A percentile compares a stretch with the other conserved stretches of the same genome.
These are phyloP conservation scores for Fusarium robinianum DNA, from an alignment of 2,329 filamentous ascomycete genomes.

Conservation along the genomic window DNA sequence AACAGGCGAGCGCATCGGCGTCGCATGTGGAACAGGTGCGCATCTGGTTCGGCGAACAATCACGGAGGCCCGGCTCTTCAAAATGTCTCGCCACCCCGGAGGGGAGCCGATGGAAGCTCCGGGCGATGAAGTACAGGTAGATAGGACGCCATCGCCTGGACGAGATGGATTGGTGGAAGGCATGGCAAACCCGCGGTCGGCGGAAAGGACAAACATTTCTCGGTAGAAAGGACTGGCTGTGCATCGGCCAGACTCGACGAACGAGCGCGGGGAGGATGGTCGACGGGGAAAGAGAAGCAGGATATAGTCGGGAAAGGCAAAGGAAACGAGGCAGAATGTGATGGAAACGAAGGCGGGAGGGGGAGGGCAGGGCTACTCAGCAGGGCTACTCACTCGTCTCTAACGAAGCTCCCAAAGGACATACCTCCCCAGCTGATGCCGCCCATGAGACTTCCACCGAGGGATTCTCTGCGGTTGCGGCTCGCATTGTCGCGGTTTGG, in stretches of 20 bases:
- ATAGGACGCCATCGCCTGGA: too few relatives aligned
- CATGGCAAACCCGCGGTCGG: too few relatives aligned
- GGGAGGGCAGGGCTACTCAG: constrained; percentile 1
- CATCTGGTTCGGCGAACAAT: constrained; percentile 19
- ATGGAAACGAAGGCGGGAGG: constrained; percentile 5
- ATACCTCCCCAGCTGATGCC: constrained; percentile 98
- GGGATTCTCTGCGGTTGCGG: constrained; percentile 63
- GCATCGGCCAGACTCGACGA: not conserved
- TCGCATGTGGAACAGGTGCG: constrained; percentile 13
- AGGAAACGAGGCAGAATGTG: not conserved
- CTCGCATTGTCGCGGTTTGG: constrained; percentile 63
- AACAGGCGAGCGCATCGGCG: constrained; percentile 14
- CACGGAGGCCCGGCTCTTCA: constrained; percentile 22
- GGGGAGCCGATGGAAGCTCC: constrained; percentile 13
- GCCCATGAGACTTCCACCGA: constrained; percentile 69
- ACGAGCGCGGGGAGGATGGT: not conserved
- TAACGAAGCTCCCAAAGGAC: constrained; percentile 94
- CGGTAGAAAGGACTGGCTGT: too few relatives aligned
- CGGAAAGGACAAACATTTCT: too few relatives aligned
- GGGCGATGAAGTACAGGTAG: constrained; percentile 3
- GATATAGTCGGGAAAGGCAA: not conserved
- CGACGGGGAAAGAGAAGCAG: not conserved
- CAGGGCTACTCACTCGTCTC: constrained; percentile 81
- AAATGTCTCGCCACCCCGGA: constrained; percentile 31
- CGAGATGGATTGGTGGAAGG: too few relatives aligned